phyloP scores from a whole-genome alignment of 225 moss, liverwort and hornwort genomes.

The Neckera pumila region DNA sequence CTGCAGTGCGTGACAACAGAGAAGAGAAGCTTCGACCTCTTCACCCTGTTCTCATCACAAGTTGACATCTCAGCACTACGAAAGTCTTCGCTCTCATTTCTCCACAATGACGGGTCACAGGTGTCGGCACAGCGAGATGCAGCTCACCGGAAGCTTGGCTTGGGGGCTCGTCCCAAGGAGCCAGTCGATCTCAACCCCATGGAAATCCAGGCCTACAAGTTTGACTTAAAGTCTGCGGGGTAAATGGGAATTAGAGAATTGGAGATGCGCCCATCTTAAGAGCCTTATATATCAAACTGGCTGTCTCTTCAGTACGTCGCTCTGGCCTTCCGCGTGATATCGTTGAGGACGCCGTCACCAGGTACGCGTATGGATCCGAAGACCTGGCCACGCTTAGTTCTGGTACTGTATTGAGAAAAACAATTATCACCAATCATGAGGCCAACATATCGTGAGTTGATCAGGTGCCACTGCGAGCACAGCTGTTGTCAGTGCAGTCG shows the following conservation, averaged over 20 bases:
- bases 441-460: background rate
- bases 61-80: conserved; percentile 28
- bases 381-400: background rate
- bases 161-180: conserved; percentile 19
- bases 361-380: background rate
- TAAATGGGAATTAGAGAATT: background rate
- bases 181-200: conserved; percentile 45
- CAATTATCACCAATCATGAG: background rate
- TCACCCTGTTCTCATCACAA: conserved; percentile 37
- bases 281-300: background rate
- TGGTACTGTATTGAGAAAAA: background rate
- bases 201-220: conserved; percentile 86
- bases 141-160: conserved; percentile 61
- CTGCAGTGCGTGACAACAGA: conserved; percentile 25
- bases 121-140: conserved; percentile 33
- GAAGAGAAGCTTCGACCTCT: conserved; percentile 28
- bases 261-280: background rate
- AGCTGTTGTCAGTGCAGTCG: background rate
- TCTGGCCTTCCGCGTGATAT: background rate
- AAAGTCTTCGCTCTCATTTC: conserved; percentile 60
- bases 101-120: conserved; percentile 37
- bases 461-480: background rate
- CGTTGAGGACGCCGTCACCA: background rate
- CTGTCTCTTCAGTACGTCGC: background rate
- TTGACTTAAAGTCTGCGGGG: conserved; percentile 36